Percentiles rank a stretch among this genome's conserved stretches.
phyloP scores from a whole-genome alignment of 2,329 filamentous ascomycete genomes.

The Pseudogymnoascus sp. region DNA sequence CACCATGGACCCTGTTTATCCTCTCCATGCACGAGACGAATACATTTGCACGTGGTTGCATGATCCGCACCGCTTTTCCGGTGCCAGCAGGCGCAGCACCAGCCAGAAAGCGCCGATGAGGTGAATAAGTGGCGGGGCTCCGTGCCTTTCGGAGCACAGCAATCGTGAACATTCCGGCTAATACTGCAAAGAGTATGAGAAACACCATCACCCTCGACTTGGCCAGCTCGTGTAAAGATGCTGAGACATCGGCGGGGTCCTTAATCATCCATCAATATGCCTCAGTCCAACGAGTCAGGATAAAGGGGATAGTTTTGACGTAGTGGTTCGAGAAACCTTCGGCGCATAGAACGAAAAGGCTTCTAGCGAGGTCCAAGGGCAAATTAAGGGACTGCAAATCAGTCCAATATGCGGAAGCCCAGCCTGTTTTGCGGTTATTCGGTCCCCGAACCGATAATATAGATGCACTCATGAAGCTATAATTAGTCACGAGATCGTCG shows the following conservation, averaged over 20 bases:
- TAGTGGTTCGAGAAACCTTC: background rate
- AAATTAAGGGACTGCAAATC: background rate
- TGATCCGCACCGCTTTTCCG: background rate
- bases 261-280: background rate
- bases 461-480: background rate
- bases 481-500: background rate
- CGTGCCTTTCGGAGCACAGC: background rate
- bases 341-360: background rate
- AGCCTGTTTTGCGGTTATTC: slow-evolving; percentile 5
- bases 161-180: background rate
- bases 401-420: slow-evolving; percentile 2
- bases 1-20: background rate
- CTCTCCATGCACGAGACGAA: background rate
- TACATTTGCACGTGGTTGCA: background rate
- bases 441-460: background rate
- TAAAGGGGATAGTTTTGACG: background rate
- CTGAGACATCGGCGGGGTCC: background rate
- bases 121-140: background rate
- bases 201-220: background rate
- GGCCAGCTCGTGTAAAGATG: background rate
- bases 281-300: background rate
- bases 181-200: background rate
- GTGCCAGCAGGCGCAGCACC: background rate
- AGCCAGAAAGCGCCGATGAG: background rate
- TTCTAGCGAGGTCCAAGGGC: background rate